Percentiles rank a stretch among this genome's conserved stretches.
Conservation (phyloP, 1,284 basidiomycete species). For the Marasmius oreades region DNA sequence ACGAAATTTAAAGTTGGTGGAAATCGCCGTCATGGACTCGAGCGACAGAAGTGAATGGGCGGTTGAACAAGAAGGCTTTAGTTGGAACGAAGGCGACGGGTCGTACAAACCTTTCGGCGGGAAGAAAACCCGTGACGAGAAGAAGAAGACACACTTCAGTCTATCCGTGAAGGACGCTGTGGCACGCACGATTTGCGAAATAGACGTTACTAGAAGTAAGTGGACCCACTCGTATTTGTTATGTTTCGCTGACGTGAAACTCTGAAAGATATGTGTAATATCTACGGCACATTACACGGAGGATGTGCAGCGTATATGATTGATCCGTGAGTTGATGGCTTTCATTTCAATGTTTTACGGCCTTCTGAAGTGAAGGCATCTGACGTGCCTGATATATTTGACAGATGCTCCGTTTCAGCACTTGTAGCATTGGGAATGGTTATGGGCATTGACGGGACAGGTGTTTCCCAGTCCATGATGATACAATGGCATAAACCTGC, state of each 20-base stretch:
- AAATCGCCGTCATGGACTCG: constrained; percentile 4
- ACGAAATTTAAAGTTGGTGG: constrained; percentile 2
- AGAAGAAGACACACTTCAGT: not conserved
- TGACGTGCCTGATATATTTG: not conserved
- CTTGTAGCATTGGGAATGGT: constrained; percentile 37
- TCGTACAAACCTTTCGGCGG: not conserved
- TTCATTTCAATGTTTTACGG: not conserved
- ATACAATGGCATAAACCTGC: constrained; percentile 44
- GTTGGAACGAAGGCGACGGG: not conserved
- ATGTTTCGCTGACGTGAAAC: too few relatives aligned
- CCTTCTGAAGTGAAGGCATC: constrained; percentile 9
- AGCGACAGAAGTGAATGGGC: not conserved
- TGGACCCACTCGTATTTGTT: too few relatives aligned
- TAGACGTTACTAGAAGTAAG: constrained; percentile 12
- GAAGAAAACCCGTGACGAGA: not conserved
- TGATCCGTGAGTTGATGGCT: constrained; percentile 32
- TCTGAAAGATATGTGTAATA: constrained; percentile 40
- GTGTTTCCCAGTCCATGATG: constrained; percentile 49
- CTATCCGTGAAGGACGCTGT: not conserved
- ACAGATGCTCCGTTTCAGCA: constrained; percentile 42
- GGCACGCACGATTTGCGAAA: constrained; percentile 11
- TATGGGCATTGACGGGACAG: constrained; percentile 36
- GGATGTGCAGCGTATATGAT: constrained; percentile 43
- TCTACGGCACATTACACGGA: constrained; percentile 37
- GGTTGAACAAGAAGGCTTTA: not conserved